Base-by-base conservation (phyloP, 345 rosid species). In the Durio zibethinus region DNA sequence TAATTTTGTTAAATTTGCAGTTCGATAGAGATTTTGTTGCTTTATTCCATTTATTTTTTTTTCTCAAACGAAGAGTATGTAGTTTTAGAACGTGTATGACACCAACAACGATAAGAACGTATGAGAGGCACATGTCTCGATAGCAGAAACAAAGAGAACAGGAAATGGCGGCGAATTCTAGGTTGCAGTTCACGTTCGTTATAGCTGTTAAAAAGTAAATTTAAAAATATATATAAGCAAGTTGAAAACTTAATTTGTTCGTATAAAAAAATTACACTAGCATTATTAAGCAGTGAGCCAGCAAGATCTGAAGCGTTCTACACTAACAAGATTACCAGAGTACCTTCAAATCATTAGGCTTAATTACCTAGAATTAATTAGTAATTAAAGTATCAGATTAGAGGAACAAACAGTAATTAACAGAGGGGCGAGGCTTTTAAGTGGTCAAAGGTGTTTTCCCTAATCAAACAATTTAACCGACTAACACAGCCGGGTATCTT, bases 161-260 rank as follows among this genome's bases (percentile, higher is more conserved):
- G 83, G 77, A 83, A 86, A 88, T 84, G 93, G 97, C 91, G 93
- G 88, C 92, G 81, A 89, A 76, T 82, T 88, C 98, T 78, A 93
- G 89, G 98, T 77, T 86, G 91, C 92, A 87, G 76, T 86, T 91
- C 94, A 91, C 88, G 93, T 91, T 91, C 84, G 61, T 79, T 52
- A 77, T 83, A 76, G 88, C 88, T 80, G 90, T 89, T 69, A 86
- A 80, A 77, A 53, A 27, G 50, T 43, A 69, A 61, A 43, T 47
- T 64, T 57, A 48, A 33, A 66, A 40, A 64, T 7, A 3, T 0
- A 36, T 10, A 29, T 35, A 56, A 21, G 48, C 73, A 59, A 53
- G 21, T 50, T 71, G 35, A 47, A 79, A 35, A 21, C 15, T 57
- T n/a, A 23, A n/a, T n/a, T n/a, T n/a, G n/a, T n/a, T n/a, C 10